phyloP scores from a whole-genome alignment of 345 rosid species.

The Brassica juncea region DNA sequence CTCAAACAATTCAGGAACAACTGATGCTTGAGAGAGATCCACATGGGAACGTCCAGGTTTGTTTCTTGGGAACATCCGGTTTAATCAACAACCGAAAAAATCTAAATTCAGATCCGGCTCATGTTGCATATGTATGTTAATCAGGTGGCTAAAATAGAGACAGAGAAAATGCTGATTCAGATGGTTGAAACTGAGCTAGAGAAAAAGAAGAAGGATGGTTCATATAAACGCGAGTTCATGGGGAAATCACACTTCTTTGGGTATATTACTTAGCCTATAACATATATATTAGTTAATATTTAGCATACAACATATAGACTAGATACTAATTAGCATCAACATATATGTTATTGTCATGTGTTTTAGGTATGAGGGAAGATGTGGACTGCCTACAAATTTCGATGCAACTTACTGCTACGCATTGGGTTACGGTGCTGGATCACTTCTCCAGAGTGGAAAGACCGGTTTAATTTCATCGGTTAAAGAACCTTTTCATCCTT shows the following conservation, averaged over 20 bases:
- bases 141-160: conserved; percentile 96
- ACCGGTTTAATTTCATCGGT: conserved; percentile 94
- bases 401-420: conserved; percentile 93
- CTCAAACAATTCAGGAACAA: conserved; percentile 87
- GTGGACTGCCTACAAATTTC: conserved; percentile 94
- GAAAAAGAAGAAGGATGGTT: conserved; percentile 74
- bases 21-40: conserved; percentile 98
- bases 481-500: conserved; percentile 22
- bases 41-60: conserved; percentile 98
- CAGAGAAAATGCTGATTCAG: conserved; percentile 98
- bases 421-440: conserved; percentile 87
- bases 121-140: neutral
- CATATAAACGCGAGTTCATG: conserved; percentile 61
- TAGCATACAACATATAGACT: neutral
- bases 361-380: conserved; percentile 92
- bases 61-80: neutral
- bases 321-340: neutral
- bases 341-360: conserved; percentile 1
- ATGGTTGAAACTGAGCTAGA: conserved; percentile 95
- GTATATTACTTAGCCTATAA: conserved; percentile 36
- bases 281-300: neutral
- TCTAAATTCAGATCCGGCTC: neutral
- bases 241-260: conserved; percentile 97
- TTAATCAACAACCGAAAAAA: neutral
- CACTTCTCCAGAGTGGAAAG: conserved; percentile 83